A percentile compares a stretch with the other conserved stretches of the same genome.
Conservation (phyloP, 352 stramenopile species). For the Peronospora farinosa region DNA sequence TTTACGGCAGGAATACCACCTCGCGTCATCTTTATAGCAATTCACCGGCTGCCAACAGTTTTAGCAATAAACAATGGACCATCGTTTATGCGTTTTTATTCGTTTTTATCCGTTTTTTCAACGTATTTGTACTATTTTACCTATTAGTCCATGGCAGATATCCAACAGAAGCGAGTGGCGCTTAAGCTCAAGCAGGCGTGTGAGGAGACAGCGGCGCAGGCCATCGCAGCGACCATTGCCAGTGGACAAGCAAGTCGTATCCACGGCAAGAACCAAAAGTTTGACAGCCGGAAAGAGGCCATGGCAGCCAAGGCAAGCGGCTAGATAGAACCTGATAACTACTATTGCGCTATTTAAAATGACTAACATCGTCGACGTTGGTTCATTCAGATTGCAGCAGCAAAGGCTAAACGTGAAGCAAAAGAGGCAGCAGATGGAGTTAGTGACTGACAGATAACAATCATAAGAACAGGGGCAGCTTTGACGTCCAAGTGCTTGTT, state of each 20-base stretch:
- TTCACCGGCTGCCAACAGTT: conserved; percentile 7
- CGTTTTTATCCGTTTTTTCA: too few species aligned
- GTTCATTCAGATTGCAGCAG: conserved; percentile 53
- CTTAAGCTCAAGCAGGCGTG: conserved; percentile 72
- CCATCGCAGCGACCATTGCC: conserved; percentile 61
- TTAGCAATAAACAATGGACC: not conserved
- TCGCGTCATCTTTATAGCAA: conserved; percentile 15
- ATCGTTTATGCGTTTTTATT: too few species aligned
- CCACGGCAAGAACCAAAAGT: conserved; percentile 84
- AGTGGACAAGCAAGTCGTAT: conserved; percentile 66
- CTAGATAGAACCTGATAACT: not conserved
- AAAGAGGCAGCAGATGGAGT: conserved; percentile 21
- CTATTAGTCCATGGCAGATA: conserved; percentile 38
- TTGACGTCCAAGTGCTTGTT: too few species aligned
- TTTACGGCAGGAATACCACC: conserved; percentile 24
- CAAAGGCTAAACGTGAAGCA: conserved; percentile 66
- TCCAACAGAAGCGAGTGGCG: conserved; percentile 60
- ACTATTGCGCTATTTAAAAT: not conserved
- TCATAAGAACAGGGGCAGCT: not conserved
- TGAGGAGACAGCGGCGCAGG: conserved; percentile 75
- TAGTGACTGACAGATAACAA: conserved; percentile 8
- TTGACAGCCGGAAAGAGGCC: conserved; percentile 70
- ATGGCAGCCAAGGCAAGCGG: conserved; percentile 65
- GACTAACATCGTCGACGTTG: not conserved
- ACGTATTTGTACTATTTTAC: not conserved